A percentile compares a stretch with the other conserved stretches of the same genome.
These are phyloP conservation scores for Serendipita vermifera DNA, from an alignment of 768 basidiomycete genomes.

Conservation along the genomic window DNA sequence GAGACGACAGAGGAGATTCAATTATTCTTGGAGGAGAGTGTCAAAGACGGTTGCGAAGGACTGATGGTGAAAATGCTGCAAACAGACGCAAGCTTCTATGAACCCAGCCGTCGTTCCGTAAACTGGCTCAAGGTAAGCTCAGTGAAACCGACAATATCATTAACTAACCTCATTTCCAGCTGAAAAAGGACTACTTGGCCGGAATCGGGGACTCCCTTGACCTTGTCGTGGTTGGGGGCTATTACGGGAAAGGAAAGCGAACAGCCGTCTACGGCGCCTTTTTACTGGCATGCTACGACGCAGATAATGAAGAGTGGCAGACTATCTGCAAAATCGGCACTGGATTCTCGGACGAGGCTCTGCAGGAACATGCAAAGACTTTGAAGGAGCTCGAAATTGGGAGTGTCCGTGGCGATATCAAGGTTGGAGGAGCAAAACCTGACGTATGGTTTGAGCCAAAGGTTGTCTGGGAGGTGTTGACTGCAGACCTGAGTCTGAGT, in stretches of 20 bases:
- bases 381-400: constrained; percentile 64
- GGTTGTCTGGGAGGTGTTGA: constrained; percentile 95
- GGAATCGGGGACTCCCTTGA: constrained; percentile 96
- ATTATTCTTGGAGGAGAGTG: constrained; percentile 84
- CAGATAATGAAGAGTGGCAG: constrained; percentile 87
- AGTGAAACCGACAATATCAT: background rate
- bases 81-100: constrained; percentile 81
- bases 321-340: constrained; percentile 99
- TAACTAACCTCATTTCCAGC: constrained; percentile 31
- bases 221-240: constrained; percentile 93
- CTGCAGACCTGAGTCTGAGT: constrained; percentile 92
- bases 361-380: constrained; percentile 67
- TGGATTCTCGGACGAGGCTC: constrained; percentile 86
- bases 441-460: constrained; percentile 98
- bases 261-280: constrained; percentile 97
- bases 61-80: constrained; percentile 99
- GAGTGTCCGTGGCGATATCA: constrained; percentile 68
- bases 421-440: constrained; percentile 85
- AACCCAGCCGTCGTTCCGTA: constrained; percentile 87
- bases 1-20: constrained; percentile 91
- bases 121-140: constrained; percentile 90
- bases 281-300: constrained; percentile 92
- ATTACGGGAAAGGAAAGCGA: constrained; percentile 95
- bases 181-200: constrained; percentile 96
- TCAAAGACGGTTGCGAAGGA: constrained; percentile 97